Evolutionary conservation across 73 alveolate species (phyloP).

Genomic region (Strombidium stylifer): DNA sequence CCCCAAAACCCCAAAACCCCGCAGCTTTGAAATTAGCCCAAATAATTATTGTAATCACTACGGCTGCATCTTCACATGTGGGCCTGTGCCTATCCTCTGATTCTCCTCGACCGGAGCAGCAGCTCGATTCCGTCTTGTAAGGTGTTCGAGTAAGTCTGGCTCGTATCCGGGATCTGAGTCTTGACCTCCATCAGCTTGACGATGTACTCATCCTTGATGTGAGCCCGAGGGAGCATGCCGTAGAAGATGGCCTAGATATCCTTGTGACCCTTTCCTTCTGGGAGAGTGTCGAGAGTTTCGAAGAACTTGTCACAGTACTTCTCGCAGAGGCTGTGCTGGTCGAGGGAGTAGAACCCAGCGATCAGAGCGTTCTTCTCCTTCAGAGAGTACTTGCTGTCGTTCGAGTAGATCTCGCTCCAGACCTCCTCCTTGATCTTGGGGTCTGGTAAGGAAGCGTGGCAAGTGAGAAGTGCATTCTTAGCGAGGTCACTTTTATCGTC

Average conservation of each 20-base stretch:
- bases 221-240: slow-evolving; percentile 5
- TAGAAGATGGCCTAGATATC: slow-evolving; percentile 12
- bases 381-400: not conserved
- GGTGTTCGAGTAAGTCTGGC: not conserved
- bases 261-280: not conserved
- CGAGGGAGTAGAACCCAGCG: slow-evolving; percentile 9
- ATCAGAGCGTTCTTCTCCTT: slow-evolving; percentile 11
- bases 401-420: slow-evolving; percentile 19
- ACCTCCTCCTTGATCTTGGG: slow-evolving; percentile 21
- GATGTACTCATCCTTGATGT: slow-evolving; percentile 10
- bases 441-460: slow-evolving; percentile 41
- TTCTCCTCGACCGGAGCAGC: not conserved
- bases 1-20: too few species aligned
- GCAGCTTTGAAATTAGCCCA: too few species aligned
- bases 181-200: slow-evolving; percentile 13
- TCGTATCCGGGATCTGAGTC: slow-evolving; percentile 5
- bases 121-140: slow-evolving; percentile 14
- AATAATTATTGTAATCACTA: too few species aligned
- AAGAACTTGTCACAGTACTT: slow-evolving; percentile 21
- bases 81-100: slow-evolving; percentile 22
- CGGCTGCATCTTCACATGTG: too few species aligned
- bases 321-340: not conserved
- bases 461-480: not conserved
- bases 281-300: not conserved
- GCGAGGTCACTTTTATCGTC: slow-evolving; percentile 39